Evolutionary conservation across 2,329 filamentous ascomycete genomes (phyloP).

Genomic region (Penicillium concentricum): DNA sequence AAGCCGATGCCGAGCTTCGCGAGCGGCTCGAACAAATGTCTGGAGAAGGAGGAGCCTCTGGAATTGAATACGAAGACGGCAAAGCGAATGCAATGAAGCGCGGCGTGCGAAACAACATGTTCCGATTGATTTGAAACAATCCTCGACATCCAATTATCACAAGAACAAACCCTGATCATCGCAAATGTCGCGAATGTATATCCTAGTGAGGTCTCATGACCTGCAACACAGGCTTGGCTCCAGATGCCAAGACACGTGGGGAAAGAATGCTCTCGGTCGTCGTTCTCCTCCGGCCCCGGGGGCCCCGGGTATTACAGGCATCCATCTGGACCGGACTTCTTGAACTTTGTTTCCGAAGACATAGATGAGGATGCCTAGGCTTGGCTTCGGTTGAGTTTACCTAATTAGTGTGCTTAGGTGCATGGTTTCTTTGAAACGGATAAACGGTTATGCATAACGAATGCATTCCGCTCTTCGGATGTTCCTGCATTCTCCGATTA

Average conservation of each 20-base stretch:
- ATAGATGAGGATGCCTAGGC: not conserved
- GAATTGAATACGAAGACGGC: conserved; percentile 73
- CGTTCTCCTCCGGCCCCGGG: not conserved
- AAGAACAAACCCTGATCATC: not conserved
- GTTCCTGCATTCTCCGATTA: conserved; percentile 16
- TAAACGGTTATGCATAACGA: not conserved
- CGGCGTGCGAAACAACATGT: conserved; percentile 74
- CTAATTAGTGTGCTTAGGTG: not conserved
- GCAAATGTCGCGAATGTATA: not conserved
- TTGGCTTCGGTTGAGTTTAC: not conserved
- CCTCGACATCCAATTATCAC: not conserved
- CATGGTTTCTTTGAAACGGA: not conserved
- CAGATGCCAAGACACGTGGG: not conserved
- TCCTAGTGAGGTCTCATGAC: not conserved
- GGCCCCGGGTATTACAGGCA: not conserved
- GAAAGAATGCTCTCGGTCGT: not conserved
- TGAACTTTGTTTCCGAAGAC: not conserved
- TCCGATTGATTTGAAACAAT: conserved; percentile 58
- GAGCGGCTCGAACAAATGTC: conserved; percentile 64
- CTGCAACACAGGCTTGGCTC: not conserved
- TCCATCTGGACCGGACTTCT: not conserved
- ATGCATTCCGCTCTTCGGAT: conserved; percentile 6
- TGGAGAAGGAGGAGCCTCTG: conserved; percentile 69
- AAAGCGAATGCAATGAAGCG: conserved; percentile 71
- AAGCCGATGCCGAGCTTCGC: conserved; percentile 66